A percentile compares a stretch with the other conserved stretches of the same genome.
phyloP scores from a whole-genome alignment of 768 basidiomycete species.

The Porphyrellus cyaneotinctus region DNA sequence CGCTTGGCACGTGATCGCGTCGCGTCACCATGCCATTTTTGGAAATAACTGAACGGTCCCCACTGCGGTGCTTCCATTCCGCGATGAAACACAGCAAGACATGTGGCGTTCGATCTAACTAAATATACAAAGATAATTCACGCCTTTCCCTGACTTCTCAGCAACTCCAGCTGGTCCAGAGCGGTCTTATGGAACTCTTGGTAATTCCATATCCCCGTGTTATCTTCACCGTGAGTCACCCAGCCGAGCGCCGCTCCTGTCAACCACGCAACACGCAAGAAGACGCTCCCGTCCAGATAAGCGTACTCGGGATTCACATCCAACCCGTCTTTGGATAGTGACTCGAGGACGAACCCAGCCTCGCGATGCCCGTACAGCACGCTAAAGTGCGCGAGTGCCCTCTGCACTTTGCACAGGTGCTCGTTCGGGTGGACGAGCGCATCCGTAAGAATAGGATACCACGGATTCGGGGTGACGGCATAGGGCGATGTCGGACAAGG shows the following conservation, averaged over 20 bases:
- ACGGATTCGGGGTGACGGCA: constrained; percentile 47
- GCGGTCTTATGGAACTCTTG: constrained; percentile 27
- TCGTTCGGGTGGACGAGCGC: constrained; percentile 58
- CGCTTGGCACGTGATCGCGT: constrained; percentile 29
- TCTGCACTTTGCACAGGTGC: constrained; percentile 46
- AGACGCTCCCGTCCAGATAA: constrained; percentile 57
- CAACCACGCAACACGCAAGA: constrained; percentile 53
- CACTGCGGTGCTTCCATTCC: neutral
- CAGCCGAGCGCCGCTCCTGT: constrained; percentile 42
- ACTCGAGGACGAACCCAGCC: constrained; percentile 31
- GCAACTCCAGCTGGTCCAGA: constrained; percentile 22
- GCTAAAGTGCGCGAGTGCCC: constrained; percentile 47
- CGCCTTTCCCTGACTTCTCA: constrained; percentile 19
- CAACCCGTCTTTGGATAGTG: constrained; percentile 21
- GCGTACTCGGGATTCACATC: constrained; percentile 44
- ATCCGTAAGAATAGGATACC: constrained; percentile 53
- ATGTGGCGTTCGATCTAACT: neutral
- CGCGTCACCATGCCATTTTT: constrained; percentile 10
- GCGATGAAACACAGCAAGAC: neutral
- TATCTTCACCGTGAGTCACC: constrained; percentile 37
- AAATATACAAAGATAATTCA: neutral
- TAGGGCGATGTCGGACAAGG: constrained; percentile 33
- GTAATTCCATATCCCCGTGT: constrained; percentile 27
- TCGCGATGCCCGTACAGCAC: constrained; percentile 41
- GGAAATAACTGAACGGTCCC: constrained; percentile 1